Conservation (phyloP, 2,329 filamentous ascomycete species). For the Paracamarosporium sp. region DNA sequence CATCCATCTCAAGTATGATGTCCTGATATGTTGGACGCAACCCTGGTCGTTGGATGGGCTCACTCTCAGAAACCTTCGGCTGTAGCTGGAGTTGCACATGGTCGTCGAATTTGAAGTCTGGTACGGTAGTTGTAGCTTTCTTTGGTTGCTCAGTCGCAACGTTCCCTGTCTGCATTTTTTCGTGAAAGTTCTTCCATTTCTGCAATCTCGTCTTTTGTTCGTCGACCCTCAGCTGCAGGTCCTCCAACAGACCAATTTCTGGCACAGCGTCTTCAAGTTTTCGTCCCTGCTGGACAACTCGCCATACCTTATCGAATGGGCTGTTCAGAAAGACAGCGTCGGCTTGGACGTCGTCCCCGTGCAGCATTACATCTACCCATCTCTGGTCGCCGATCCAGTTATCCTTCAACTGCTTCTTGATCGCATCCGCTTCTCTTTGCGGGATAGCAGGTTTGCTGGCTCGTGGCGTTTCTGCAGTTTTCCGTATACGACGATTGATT, state of each 20-base stretch:
- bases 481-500: slow-evolving; percentile 62
- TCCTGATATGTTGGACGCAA: slow-evolving; percentile 28
- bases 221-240: slow-evolving; percentile 72
- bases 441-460: slow-evolving; percentile 37
- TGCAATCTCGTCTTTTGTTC: slow-evolving; percentile 72
- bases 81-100: slow-evolving; percentile 41
- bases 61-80: slow-evolving; percentile 15
- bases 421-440: slow-evolving; percentile 34
- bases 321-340: slow-evolving; percentile 70
- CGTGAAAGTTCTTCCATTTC: slow-evolving; percentile 76
- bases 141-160: background rate
- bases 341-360: slow-evolving; percentile 66
- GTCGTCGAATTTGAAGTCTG: slow-evolving; percentile 38
- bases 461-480: slow-evolving; percentile 33
- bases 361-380: slow-evolving; percentile 75
- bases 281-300: slow-evolving; percentile 66
- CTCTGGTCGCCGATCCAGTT: slow-evolving; percentile 81
- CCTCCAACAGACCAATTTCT: slow-evolving; percentile 66
- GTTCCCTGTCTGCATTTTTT: slow-evolving; percentile 35
- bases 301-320: slow-evolving; percentile 76
- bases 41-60: slow-evolving; percentile 11
- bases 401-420: slow-evolving; percentile 68
- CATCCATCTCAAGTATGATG: slow-evolving; percentile 40
- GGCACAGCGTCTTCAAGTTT: slow-evolving; percentile 63
- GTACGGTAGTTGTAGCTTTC: slow-evolving; percentile 11